A percentile compares a stretch with the other conserved stretches of the same genome.
These are phyloP conservation scores for Cylindrotheca fusiformis DNA, from an alignment of 108 stramenopile genomes.

Conservation along the genomic window DNA sequence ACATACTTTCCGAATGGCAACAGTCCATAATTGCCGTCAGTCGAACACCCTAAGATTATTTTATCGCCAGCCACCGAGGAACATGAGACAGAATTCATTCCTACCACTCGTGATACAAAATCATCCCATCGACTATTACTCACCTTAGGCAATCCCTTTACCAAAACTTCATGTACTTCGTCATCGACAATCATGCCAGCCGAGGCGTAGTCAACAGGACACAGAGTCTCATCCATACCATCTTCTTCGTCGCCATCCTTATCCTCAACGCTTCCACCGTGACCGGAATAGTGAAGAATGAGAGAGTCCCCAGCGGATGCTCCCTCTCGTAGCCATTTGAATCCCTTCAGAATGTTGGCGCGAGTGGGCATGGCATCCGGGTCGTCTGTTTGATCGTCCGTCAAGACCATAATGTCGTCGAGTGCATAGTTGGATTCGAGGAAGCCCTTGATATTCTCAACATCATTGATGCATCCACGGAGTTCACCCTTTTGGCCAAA, in stretches of 20 bases:
- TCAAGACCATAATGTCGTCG: conserved; percentile 64
- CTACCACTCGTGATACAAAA: no score
- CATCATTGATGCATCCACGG: conserved; percentile 36
- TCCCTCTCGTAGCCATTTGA: conserved; percentile 40
- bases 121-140: no score
- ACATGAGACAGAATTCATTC: neutral
- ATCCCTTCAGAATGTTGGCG: conserved; percentile 60
- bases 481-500: conserved; percentile 71
- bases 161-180: conserved; percentile 66
- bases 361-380: conserved; percentile 40
- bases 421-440: neutral
- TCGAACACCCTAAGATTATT: neutral
- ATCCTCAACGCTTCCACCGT: conserved; percentile 75
- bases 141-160: conserved; percentile 26
- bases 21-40: conserved; percentile 43
- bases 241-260: conserved; percentile 58
- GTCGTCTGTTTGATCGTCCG: conserved; percentile 58
- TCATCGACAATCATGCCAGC: conserved; percentile 82
- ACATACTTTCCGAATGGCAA: conserved; percentile 90
- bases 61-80: neutral
- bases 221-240: conserved; percentile 83
- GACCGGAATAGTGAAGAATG: conserved; percentile 72
- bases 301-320: conserved; percentile 57
- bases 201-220: conserved; percentile 75
- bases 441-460: conserved; percentile 18